phyloP scores from a whole-genome alignment of 192 early-diverging fungal species.

The Geranomyces michiganensis region DNA sequence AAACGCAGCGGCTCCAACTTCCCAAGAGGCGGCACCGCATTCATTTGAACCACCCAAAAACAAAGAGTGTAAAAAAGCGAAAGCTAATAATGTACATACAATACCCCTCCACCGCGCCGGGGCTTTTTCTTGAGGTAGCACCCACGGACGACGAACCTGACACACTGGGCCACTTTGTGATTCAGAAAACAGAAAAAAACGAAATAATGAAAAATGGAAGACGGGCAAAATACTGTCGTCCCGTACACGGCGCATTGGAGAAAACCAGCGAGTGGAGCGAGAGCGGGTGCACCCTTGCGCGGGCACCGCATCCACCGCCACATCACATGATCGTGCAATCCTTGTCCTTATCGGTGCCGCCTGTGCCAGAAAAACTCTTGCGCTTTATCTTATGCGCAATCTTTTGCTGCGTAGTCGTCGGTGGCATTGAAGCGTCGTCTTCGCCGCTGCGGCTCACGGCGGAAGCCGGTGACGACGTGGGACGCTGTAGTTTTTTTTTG shows the following conservation, averaged over 20 bases:
- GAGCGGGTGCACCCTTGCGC: not conserved
- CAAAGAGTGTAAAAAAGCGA: too few species aligned
- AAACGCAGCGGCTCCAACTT: conserved; percentile 5
- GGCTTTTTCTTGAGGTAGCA: too few species aligned
- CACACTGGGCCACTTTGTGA: too few species aligned
- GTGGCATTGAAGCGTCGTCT: not conserved
- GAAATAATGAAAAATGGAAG: too few species aligned
- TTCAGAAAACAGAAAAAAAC: too few species aligned
- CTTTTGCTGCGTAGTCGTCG: not conserved
- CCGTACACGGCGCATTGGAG: too few species aligned
- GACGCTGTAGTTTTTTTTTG: not conserved
- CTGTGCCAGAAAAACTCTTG: not conserved
- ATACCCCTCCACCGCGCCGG: too few species aligned
- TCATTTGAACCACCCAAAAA: not conserved
- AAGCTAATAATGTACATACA: too few species aligned
- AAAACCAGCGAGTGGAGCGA: too few species aligned
- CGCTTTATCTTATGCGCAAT: not conserved
- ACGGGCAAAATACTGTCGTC: too few species aligned
- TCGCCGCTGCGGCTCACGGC: not conserved
- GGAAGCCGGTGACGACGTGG: not conserved
- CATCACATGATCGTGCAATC: conserved; percentile 8
- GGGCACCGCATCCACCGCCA: too few species aligned
- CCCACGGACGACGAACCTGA: too few species aligned
- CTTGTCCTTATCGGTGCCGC: not conserved
- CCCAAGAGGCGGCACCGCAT: conserved; percentile 8